Evolutionary conservation across 208 protist species (phyloP).

Genomic region (Wallacemonas sp.): DNA sequence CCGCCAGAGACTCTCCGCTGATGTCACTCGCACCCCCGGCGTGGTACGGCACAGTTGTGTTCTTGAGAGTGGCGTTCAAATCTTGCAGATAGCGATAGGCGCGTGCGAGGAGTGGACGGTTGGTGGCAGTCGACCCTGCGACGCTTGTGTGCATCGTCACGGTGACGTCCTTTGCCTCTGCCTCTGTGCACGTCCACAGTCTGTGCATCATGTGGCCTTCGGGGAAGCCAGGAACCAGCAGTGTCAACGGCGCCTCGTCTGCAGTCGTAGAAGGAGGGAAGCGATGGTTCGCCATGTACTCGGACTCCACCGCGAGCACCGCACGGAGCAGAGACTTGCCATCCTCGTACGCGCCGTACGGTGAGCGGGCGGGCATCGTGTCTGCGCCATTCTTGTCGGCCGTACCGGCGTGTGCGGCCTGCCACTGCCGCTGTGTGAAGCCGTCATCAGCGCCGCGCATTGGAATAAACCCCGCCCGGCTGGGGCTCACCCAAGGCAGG

Average conservation of each 20-base stretch:
- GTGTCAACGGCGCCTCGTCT: not conserved
- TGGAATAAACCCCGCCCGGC: not conserved
- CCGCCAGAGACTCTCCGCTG: not conserved
- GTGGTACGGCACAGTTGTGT: not conserved
- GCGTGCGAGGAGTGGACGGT: not conserved
- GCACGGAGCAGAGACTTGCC: not conserved
- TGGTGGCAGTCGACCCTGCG: no score
- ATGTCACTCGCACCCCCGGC: not conserved
- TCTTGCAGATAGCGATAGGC: not conserved
- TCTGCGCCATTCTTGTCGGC: no score
- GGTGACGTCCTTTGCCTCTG: not conserved
- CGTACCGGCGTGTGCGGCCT: no score
- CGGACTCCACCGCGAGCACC: no score
- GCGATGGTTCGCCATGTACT: not conserved
- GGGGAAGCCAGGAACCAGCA: slow-evolving; percentile 1
- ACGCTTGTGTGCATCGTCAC: no score
- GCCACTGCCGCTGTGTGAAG: not conserved
- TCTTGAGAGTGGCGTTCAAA: not conserved
- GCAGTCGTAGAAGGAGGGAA: not conserved
- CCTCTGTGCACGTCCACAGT: not conserved
- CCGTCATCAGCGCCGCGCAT: not conserved
- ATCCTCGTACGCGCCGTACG: slow-evolving; percentile 1
- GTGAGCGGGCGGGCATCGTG: no score
- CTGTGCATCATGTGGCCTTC: slow-evolving; percentile 3
- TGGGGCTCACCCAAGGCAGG: not conserved